Evolutionary conservation across 305 asterid genomes (phyloP), one percentile per base, ranked within the genome.

Genomic region (Withania somnifera): DNA sequence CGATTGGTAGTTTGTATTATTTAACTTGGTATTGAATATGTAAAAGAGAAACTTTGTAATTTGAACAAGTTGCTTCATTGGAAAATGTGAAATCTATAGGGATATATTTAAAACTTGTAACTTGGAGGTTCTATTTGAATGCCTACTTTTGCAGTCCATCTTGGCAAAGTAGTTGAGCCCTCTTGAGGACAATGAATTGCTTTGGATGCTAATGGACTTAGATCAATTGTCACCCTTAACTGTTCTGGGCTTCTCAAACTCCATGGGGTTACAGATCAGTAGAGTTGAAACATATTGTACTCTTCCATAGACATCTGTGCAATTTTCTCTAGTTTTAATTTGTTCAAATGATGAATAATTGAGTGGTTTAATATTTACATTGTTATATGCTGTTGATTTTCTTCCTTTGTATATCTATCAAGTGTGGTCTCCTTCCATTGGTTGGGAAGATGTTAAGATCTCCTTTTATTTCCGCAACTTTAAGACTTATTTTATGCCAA

Each of bases 171-270:
- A 17, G 82, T 45, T 52, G 82, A 84, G 82, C 61, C 67, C 40
- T 75, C 11, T 26, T 0, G 13, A 34, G 42, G 71, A 83, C 85
- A 22, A 71, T 82, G 86, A 53, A 32, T 83, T 58, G 85, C 78
- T 86, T 80, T 84, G 84, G 81, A 81, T 89, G 87, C 87, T 84
- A 84, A 85, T 87, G 86, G 89, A 77, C 87, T 82, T 30, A 63
- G 8, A 82, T 76, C 50, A 82, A 80, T 10, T 78, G 68, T 80
- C 87, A 38, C 80, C 63, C 84, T 75, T 81, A 69, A 84, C 84
- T 86, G 77, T 88, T 83, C 84, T 80, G 57, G 64, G 68, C 85
- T 86, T 57, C 83, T 68, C 3, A 52, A 77, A 20, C 36, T 45
- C 58, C 40, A n/a, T 77, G 78, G 69, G 63, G 83, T 66, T 83